Percentiles rank a stretch among this genome's conserved stretches.
Conservation (phyloP, 352 stramenopile genomes). For the Phytophthora foliorum region DNA sequence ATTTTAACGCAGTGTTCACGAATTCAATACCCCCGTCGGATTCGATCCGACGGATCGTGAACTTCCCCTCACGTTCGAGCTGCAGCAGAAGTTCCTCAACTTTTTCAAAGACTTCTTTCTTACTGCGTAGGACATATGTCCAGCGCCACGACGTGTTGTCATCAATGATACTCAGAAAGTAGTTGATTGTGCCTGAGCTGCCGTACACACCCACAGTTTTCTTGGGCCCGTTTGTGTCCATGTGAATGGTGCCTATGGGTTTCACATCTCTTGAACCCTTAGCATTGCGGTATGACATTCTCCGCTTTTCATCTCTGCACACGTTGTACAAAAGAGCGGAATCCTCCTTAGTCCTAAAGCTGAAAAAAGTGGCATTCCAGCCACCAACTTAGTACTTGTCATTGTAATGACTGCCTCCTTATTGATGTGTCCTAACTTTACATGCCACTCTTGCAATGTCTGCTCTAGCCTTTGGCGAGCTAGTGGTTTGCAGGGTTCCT, state of each 20-base stretch:
- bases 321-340: conserved; percentile 22
- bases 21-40: too few species aligned
- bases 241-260: conserved; percentile 13
- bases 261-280: conserved; percentile 10
- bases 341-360: not conserved
- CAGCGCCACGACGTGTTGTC: conserved; percentile 23
- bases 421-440: conserved; percentile 8
- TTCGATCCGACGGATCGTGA: too few species aligned
- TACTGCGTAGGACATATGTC: conserved; percentile 12
- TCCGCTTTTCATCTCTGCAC: conserved; percentile 20
- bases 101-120: conserved; percentile 15
- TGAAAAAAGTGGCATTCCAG: not conserved
- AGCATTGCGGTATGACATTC: conserved; percentile 17
- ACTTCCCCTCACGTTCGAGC: too few species aligned
- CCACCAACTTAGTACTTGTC: not conserved
- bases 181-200: conserved; percentile 11
- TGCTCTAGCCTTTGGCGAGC: not conserved
- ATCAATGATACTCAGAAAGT: conserved; percentile 29
- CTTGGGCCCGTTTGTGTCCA: conserved; percentile 23
- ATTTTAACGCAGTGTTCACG: too few species aligned
- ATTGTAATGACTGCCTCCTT: conserved; percentile 2
- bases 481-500: conserved; percentile 7
- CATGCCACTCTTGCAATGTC: not conserved
- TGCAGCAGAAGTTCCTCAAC: too few species aligned
- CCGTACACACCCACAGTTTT: conserved; percentile 17